phyloP scores from a whole-genome alignment of 768 basidiomycete genomes.

The Tulasnella sp. region DNA sequence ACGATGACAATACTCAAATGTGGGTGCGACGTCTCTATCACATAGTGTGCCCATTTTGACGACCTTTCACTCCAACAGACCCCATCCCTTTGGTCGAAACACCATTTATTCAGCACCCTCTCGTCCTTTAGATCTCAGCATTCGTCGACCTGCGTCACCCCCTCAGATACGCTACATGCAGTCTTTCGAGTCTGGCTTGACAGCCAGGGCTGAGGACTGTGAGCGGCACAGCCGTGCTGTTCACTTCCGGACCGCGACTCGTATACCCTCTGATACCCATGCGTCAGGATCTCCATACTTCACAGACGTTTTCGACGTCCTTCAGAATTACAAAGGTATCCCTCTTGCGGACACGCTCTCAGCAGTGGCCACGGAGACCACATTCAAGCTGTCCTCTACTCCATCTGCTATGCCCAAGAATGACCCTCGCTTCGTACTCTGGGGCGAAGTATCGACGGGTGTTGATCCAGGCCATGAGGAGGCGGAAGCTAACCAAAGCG shows the following conservation, averaged over 20 bases:
- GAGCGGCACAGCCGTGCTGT: not conserved
- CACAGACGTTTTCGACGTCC: constrained; percentile 66
- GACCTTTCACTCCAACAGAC: not conserved
- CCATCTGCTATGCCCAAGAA: constrained; percentile 50
- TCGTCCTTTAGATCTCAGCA: constrained; percentile 20
- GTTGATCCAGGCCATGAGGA: constrained; percentile 25
- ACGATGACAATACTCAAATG: constrained; percentile 24
- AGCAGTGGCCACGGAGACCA: constrained; percentile 48
- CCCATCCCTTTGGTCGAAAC: constrained; percentile 10
- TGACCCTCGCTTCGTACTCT: constrained; percentile 86
- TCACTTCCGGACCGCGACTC: not conserved
- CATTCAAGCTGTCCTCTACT: constrained; percentile 46
- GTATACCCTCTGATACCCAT: constrained; percentile 8
- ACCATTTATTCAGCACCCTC: constrained; percentile 11
- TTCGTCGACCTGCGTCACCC: constrained; percentile 32
- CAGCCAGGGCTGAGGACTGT: constrained; percentile 38
- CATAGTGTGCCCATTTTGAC: not conserved
- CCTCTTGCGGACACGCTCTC: constrained; percentile 59
- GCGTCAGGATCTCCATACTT: constrained; percentile 38
- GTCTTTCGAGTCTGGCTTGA: constrained; percentile 74
- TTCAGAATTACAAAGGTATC: constrained; percentile 69
- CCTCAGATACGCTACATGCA: constrained; percentile 72
- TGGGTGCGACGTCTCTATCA: not conserved
- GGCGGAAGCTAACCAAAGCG: constrained; percentile 20
- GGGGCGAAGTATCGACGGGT: constrained; percentile 50